Base-by-base conservation (phyloP, 805 yeast genomes). In the Alloascoidea africana region DNA sequence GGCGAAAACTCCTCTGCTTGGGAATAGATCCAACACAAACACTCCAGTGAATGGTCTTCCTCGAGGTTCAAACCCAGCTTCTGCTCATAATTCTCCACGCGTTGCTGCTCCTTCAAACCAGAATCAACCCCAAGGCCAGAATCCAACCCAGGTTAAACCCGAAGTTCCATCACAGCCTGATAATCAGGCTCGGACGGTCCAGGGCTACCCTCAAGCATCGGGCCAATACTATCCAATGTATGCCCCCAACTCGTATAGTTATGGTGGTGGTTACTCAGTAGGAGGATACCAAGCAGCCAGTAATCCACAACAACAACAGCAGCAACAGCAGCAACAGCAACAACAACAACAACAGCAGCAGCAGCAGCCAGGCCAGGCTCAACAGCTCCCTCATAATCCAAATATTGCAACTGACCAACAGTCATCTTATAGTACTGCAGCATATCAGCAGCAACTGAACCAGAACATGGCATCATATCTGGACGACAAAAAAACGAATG, bases 101-200 rank as follows among this genome's bases (percentile, higher is more conserved):
- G n/a, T n/a, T 23, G 13, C 8, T 8, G 30, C 30, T 23, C 8
- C 30, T 23, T 23, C 30, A 8, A 8, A 23, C 8, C 8, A 8
- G 30, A 8, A 23, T 8, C n/a, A 8, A 8, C 30, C 30, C 8
- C 8, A 23, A 8, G 30, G 13, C 8, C 30, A 23, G n/a, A 23
- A 23, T 23, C n/a, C 30, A 8, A 23, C 30, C 30, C n/a, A n/a
- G n/a, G n/a, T n/a, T n/a, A n/a, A n/a, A n/a, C n/a, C n/a, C n/a
- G n/a, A n/a, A n/a, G n/a, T n/a, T n/a, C 30, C 30, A 23, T n/a
- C 8, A 91, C 1, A 63, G 86, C 13, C n/a, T 23, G n/a, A 23
- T 23, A 23, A 8, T 23, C 8, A 8, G 8, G 30, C 30, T 8
- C 13, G 30, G 8, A 8, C 30, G 8, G 13, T n/a, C 8, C 30